Conservation (phyloP, 2,329 filamentous ascomycete genomes). For the Fusarium sublunatum region DNA sequence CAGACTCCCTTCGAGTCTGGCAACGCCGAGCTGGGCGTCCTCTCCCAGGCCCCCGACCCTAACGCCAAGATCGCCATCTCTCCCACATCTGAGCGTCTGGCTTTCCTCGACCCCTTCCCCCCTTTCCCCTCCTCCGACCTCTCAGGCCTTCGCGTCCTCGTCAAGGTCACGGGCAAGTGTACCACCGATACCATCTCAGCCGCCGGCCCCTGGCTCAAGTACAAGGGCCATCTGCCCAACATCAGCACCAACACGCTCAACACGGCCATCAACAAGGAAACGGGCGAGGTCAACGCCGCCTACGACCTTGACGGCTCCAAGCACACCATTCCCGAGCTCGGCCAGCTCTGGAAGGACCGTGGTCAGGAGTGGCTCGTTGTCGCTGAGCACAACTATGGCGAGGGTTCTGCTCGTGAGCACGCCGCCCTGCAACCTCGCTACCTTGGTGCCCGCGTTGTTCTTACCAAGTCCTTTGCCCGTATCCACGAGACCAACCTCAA, state of each 20-base stretch:
- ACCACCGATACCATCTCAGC: constrained; percentile 98
- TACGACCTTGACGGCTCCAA: constrained; percentile 84
- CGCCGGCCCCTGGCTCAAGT: constrained; percentile 95
- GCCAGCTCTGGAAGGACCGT: constrained; percentile 81
- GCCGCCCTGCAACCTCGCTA: constrained; percentile 92
- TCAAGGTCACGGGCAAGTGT: constrained; percentile 97
- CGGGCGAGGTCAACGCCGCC: constrained; percentile 90
- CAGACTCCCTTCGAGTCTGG: constrained; percentile 78
- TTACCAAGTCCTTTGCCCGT: constrained; percentile 87
- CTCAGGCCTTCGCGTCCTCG: constrained; percentile 82
- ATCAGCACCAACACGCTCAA: constrained; percentile 98
- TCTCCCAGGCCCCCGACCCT: constrained; percentile 77
- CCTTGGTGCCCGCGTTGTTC: constrained; percentile 84
- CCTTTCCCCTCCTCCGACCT: constrained; percentile 84
- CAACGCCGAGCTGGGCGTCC: constrained; percentile 77
- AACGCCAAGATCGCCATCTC: constrained; percentile 79
- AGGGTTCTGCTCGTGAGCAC: constrained; percentile 89
- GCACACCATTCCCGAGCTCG: constrained; percentile 88
- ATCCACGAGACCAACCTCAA: constrained; percentile 97
- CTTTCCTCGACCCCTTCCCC: constrained; percentile 88
- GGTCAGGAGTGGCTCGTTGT: constrained; percentile 90
- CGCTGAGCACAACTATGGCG: constrained; percentile 97
- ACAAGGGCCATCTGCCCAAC: constrained; percentile 98
- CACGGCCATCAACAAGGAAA: constrained; percentile 91
- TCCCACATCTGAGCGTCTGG: constrained; percentile 89